A percentile compares a stretch with the other conserved stretches of the same genome.
These are phyloP conservation scores for Beauveria brongniartii DNA, from an alignment of 2,329 filamentous ascomycete species.

Conservation along the genomic window DNA sequence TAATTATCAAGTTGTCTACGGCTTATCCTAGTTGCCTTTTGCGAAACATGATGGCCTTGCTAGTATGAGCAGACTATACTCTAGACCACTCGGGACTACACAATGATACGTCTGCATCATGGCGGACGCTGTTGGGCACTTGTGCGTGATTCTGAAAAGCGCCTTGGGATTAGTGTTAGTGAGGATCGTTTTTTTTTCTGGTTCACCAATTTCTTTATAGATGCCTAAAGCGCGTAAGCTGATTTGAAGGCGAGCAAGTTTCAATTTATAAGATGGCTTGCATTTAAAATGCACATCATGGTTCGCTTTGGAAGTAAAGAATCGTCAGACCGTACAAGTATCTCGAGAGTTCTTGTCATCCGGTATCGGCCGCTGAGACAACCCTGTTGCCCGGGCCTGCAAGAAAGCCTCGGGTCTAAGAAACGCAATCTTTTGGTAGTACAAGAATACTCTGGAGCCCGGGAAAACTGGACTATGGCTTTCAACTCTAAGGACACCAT, in stretches of 20 bases:
- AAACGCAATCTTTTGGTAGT: no score
- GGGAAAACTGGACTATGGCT: not conserved
- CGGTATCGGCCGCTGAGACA: slow-evolving; percentile 14
- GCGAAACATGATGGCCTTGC: slow-evolving; percentile 37
- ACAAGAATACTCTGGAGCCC: not conserved
- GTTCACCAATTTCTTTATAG: slow-evolving; percentile 26
- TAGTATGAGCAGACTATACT: slow-evolving; percentile 35
- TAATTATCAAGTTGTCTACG: slow-evolving; percentile 6
- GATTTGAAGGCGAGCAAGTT: slow-evolving; percentile 30
- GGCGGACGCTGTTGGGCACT: slow-evolving; percentile 29
- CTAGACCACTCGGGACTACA: slow-evolving; percentile 37
- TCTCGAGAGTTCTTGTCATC: slow-evolving; percentile 24
- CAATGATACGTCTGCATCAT: slow-evolving; percentile 41
- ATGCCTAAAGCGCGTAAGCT: slow-evolving; percentile 35
- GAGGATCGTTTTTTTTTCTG: slow-evolving; percentile 13
- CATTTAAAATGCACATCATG: slow-evolving; percentile 32
- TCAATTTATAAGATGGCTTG: slow-evolving; percentile 41
- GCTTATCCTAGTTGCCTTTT: slow-evolving; percentile 21
- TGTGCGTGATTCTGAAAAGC: slow-evolving; percentile 26
- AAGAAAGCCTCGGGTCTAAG: no score
- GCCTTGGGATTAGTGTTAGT: slow-evolving; percentile 21
- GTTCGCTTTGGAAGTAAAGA: not conserved
- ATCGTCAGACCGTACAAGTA: slow-evolving; percentile 18
- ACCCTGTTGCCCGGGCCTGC: slow-evolving; percentile 16
- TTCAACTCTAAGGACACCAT: not conserved